These are phyloP conservation scores for Fusarium sp. DNA, from an alignment of 2,329 filamentous ascomycete species.

Conservation along the genomic window DNA sequence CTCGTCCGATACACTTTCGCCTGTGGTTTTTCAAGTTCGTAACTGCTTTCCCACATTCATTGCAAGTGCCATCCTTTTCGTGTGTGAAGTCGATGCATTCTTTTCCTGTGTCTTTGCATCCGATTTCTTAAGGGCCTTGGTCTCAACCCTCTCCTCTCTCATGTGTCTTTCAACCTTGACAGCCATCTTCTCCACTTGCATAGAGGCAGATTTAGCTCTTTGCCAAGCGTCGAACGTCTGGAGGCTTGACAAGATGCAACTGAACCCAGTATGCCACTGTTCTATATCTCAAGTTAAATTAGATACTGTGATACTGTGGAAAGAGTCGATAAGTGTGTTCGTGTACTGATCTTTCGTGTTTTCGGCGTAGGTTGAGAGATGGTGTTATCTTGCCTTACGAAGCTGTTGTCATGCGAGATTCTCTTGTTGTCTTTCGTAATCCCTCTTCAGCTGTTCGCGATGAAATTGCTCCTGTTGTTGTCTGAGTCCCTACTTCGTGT, in stretches of 20 bases:
- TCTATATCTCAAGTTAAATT: neutral
- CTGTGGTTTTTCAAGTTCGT: neutral
- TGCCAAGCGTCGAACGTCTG: neutral
- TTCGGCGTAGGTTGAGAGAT: too few species aligned
- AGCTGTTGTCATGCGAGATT: too few species aligned
- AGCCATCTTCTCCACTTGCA: neutral
- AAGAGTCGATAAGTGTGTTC: neutral
- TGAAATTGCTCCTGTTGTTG: too few species aligned
- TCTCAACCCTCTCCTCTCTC: neutral
- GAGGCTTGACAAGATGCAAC: neutral
- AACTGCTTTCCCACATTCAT: neutral
- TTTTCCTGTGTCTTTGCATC: neutral
- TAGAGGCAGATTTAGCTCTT: rapidly evolving
- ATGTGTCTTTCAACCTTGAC: neutral
- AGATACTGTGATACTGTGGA: neutral
- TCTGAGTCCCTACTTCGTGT: neutral
- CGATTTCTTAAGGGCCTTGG: neutral
- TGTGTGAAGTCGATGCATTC: neutral
- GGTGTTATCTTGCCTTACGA: too few species aligned
- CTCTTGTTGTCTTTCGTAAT: too few species aligned
- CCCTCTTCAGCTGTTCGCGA: too few species aligned
- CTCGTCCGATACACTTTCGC: neutral
- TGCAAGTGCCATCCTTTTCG: neutral
- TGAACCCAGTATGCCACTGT: neutral
- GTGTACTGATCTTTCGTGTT: too few species aligned